Base-by-base conservation (phyloP, 2,329 filamentous ascomycete genomes). In the Aspergillus pseudonomiae region DNA sequence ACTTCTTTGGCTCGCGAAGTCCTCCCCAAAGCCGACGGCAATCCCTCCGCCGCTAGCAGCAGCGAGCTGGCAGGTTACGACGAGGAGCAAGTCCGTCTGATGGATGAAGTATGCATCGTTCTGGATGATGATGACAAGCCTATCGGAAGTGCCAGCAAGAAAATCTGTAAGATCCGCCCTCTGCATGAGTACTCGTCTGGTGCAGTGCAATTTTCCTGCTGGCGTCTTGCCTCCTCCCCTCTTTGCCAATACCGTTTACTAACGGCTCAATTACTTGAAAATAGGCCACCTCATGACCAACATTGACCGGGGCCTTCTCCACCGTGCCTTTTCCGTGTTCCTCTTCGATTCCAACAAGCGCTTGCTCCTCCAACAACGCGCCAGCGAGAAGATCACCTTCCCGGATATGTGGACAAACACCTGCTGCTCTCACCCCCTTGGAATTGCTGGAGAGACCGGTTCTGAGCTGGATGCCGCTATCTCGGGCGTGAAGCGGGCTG, bases 381-480 rank as follows among this genome's bases (percentile, higher is more conserved):
- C 95, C 32, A 84, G 89, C 46, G 94, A 98, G 83, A 99, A 99
- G 85, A 99, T 99, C 76, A 99, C 95, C 7, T 99, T 99, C 82
- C 94, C 95, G 56, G 93, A 97, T 77, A 94, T 97, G 90, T 99
- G 95, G 95, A 99, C 95, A 68, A 99, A 99, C 82, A 99, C 95
- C 36, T 99, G 95, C 86, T 99, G 95, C 85, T 99, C 95, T 45
- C 95, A 99, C 80, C 95, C 95, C 6, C 86, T 99, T 65, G 92
- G 92, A 61, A 91, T 97, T 69, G 91, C 95, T 10, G 90, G 91
- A 68, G 95, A 99, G 87, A 96, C 93, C 30, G 95, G 95, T 67
- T 86, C 89, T 36, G 91, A 90, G 69, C 84, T 99, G 50, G 85
- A 89, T 57, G 91, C 92, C 68, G 91, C 94, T 6, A 84, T 98